These are phyloP conservation scores for Globisporangium splendens DNA, from an alignment of 352 stramenopile genomes.

Conservation along the genomic window DNA sequence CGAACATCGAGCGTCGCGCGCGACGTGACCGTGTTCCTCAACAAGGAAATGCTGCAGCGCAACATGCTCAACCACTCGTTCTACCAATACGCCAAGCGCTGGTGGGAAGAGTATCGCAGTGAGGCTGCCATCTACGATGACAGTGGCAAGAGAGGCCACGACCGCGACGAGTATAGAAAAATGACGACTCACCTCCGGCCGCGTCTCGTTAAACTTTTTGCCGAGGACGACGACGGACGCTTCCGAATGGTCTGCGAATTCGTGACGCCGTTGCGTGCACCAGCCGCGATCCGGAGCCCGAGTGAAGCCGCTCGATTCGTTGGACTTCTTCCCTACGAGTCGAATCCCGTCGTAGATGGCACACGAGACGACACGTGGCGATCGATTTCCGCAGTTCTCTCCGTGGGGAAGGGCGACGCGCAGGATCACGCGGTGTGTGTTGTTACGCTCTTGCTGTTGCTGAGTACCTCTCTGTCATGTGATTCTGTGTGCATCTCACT, in stretches of 20 bases:
- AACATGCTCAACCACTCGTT: conserved; percentile 63
- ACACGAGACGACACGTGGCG: conserved; percentile 73
- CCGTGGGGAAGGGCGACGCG: conserved; percentile 66
- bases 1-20: conserved; percentile 37
- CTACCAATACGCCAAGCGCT: conserved; percentile 80
- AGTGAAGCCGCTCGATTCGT: conserved; percentile 87
- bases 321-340: conserved; percentile 66
- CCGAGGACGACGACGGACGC: conserved; percentile 82
- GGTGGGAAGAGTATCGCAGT: conserved; percentile 77
- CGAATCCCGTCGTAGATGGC: conserved; percentile 46
- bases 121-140: conserved; percentile 22
- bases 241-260: conserved; percentile 88
- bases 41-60: conserved; percentile 46
- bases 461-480: not conserved
- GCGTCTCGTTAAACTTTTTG: conserved; percentile 79
- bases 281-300: conserved; percentile 50
- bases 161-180: conserved; percentile 20
- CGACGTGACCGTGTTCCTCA: conserved; percentile 43
- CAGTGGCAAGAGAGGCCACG: not conserved
- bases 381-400: conserved; percentile 65
- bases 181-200: conserved; percentile 12
- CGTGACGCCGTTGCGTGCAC: conserved; percentile 50
- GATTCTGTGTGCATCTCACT: not conserved
- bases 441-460: not conserved
- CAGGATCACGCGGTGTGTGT: conserved; percentile 73